Evolutionary conservation across 176 grass and related monocot genomes (phyloP).

Genomic region (Carex cristatella): DNA sequence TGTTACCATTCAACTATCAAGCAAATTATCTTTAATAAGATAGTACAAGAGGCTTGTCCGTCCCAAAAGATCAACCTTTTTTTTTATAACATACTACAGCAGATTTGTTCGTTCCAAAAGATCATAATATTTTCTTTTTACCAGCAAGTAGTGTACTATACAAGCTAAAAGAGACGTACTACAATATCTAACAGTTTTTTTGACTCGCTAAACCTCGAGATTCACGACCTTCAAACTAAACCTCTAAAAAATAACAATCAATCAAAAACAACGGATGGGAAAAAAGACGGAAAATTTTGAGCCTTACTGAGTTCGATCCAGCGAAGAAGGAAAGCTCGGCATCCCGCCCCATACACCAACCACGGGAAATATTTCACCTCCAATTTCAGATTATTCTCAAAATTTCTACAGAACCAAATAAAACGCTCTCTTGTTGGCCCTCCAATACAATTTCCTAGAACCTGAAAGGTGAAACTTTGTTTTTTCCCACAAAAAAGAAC

Average conservation of each 20-base stretch:
- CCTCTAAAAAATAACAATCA: neutral
- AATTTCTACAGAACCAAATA: neutral
- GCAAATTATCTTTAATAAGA: neutral
- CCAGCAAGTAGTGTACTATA: neutral
- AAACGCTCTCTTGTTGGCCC: neutral
- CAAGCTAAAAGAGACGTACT: neutral
- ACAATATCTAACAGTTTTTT: neutral
- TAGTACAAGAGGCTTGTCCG: neutral
- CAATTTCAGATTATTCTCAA: neutral
- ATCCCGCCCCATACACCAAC: constrained; percentile 30
- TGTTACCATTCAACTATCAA: neutral
- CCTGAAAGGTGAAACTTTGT: neutral
- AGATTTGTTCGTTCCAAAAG: neutral
- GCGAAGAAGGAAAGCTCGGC: constrained; percentile 27
- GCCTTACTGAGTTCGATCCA: constrained; percentile 15
- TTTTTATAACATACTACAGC: neutral
- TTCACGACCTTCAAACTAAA: neutral
- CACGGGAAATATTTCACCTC: neutral
- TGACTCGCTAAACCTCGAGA: neutral
- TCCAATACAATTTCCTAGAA: neutral
- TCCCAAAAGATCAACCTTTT: neutral
- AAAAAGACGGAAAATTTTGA: neutral
- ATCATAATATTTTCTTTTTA: neutral
- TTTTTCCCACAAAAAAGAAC: neutral
- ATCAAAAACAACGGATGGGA: neutral